phyloP scores from a whole-genome alignment of 1,139 yeast species.

The Candida buenavistaensis region DNA sequence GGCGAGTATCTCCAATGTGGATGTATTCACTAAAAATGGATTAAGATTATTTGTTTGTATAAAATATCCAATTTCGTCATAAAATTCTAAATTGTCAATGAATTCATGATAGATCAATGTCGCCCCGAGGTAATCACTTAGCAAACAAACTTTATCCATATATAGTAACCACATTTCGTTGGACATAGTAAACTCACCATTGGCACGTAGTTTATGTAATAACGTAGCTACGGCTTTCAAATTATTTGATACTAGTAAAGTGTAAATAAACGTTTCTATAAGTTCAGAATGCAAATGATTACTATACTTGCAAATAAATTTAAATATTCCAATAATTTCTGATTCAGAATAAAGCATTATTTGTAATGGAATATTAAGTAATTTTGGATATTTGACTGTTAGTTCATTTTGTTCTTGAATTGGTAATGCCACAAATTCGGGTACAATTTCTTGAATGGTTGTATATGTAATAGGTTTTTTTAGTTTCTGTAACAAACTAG shows the following conservation, averaged over 20 bases:
- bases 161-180: conserved; percentile 39
- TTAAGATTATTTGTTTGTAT: conserved; percentile 21
- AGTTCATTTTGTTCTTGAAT: conserved; percentile 6
- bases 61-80: conserved; percentile 19
- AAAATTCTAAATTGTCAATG: conserved; percentile 26
- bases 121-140: conserved; percentile 33
- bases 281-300: conserved; percentile 12
- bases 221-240: conserved; percentile 24
- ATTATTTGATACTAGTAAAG: conserved; percentile 18
- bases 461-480: conserved; percentile 3
- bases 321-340: neutral
- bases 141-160: conserved; percentile 25
- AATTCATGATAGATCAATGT: conserved; percentile 37
- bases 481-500: neutral
- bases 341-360: conserved; percentile 3
- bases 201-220: conserved; percentile 21
- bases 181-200: conserved; percentile 22
- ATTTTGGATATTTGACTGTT: conserved; percentile 3
- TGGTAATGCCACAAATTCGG: conserved; percentile 4
- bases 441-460: conserved; percentile 3
- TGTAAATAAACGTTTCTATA: conserved; percentile 22
- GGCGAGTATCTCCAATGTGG: conserved; percentile 25
- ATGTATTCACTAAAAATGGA: conserved; percentile 36
- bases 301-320: conserved; percentile 6
- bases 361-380: conserved; percentile 9